Conservation (phyloP, 179 eudicot species). For the Beta corolliflora region DNA sequence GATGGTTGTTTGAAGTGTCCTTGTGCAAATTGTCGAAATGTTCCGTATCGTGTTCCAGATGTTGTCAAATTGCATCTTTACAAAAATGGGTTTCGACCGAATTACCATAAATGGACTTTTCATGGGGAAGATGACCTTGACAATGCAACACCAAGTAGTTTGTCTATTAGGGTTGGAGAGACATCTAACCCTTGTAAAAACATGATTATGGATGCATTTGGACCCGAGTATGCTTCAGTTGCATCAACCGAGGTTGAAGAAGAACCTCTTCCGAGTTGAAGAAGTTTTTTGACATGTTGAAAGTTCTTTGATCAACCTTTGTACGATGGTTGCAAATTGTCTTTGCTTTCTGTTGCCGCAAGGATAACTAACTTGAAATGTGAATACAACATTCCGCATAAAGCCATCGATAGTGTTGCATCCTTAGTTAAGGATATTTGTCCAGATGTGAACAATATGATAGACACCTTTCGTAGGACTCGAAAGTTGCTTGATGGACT, state of each 20-base stretch:
- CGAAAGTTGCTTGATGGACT: no score
- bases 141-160: background rate
- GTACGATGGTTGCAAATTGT: conserved; percentile 1
- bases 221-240: background rate
- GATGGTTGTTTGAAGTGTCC: no score
- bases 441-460: background rate
- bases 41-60: background rate
- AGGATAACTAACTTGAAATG: background rate
- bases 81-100: background rate
- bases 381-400: background rate
- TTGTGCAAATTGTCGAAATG: background rate
- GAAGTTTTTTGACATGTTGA: conserved; percentile 16
- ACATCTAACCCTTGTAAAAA: background rate
- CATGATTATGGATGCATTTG: conserved; percentile 9
- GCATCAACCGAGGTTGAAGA: background rate
- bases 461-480: no score
- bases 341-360: conserved; percentile 5
- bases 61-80: background rate
- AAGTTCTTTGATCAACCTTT: background rate
- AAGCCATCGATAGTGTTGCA: no score
- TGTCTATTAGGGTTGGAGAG: background rate
- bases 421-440: background rate
- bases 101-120: background rate
- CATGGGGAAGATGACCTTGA: background rate
- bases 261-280: no score